phyloP scores from a whole-genome alignment of 2,329 filamentous ascomycete genomes.

The Ustilaginoidea virens region DNA sequence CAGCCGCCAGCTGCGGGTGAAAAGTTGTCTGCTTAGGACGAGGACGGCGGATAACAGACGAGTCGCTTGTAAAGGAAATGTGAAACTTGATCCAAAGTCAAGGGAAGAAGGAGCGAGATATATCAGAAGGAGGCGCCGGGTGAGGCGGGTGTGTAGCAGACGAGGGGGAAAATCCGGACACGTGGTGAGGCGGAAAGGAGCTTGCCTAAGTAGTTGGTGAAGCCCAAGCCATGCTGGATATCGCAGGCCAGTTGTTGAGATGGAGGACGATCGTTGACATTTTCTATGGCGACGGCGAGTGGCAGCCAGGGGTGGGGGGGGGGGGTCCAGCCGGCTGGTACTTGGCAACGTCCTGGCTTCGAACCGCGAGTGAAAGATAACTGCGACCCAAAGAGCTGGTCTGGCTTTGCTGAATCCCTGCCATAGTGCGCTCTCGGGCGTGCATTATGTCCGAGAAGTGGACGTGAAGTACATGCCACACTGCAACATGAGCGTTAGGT shows the following conservation, averaged over 20 bases:
- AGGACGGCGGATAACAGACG: no score
- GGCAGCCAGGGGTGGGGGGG: slow-evolving; percentile 1
- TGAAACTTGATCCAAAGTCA: background rate
- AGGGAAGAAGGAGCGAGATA: slow-evolving; percentile 2
- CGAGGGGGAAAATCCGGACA: background rate
- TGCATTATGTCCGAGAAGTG: no score
- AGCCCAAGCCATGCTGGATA: slow-evolving; percentile 1
- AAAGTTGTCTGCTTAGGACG: no score
- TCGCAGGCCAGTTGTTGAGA: slow-evolving; percentile 2
- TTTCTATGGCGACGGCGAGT: background rate
- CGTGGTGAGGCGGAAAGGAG: slow-evolving; percentile 3
- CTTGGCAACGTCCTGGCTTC: slow-evolving; percentile 6
- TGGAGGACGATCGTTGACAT: no score
- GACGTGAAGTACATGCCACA: no score
- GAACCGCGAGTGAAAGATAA: slow-evolving; percentile 1
- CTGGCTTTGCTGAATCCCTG: no score
- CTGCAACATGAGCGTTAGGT: no score
- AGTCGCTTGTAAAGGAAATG: no score
- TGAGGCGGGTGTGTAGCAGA: background rate
- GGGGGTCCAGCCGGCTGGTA: slow-evolving; percentile 4
- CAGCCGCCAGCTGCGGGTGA: no score
- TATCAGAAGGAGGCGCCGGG: slow-evolving; percentile 4
- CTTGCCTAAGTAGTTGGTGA: slow-evolving; percentile 3
- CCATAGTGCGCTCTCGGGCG: background rate
- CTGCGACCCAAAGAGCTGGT: slow-evolving; percentile 3